phyloP scores from a whole-genome alignment of 192 early-diverging fungal genomes.

The Phlyctochytrium planicorne region DNA sequence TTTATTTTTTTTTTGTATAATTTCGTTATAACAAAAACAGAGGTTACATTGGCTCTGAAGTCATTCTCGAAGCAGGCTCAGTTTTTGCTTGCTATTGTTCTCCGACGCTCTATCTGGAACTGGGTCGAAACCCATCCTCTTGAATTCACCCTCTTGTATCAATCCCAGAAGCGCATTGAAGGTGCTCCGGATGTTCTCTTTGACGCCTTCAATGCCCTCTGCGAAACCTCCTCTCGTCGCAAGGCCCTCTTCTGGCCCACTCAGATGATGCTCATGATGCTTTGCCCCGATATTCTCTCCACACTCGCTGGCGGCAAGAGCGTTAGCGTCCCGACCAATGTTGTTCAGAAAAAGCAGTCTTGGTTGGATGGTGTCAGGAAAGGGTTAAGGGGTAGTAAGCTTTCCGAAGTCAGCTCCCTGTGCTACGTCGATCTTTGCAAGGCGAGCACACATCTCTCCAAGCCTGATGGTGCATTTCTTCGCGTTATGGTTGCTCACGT shows the following conservation, averaged over 20 bases:
- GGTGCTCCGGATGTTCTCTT: slow-evolving; percentile 73
- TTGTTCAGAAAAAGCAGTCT: slow-evolving; percentile 25
- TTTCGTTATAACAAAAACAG: slow-evolving; percentile 16
- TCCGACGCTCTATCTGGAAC: slow-evolving; percentile 86
- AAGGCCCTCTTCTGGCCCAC: slow-evolving; percentile 83
- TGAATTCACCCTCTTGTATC: slow-evolving; percentile 80
- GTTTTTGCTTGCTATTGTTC: slow-evolving; percentile 67
- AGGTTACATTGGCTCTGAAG: slow-evolving; percentile 29
- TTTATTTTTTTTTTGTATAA: slow-evolving; percentile 3
- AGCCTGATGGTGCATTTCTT: slow-evolving; percentile 60
- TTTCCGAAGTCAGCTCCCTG: slow-evolving; percentile 64
- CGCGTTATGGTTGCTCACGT: slow-evolving; percentile 67
- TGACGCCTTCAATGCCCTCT: slow-evolving; percentile 63
- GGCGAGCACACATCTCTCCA: slow-evolving; percentile 66
- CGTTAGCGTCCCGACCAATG: slow-evolving; percentile 4
- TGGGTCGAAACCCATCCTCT: slow-evolving; percentile 86
- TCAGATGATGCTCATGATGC: slow-evolving; percentile 76
- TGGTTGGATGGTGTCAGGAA: slow-evolving; percentile 35
- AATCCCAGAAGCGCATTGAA: slow-evolving; percentile 42
- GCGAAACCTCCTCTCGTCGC: slow-evolving; percentile 61
- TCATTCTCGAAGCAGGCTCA: slow-evolving; percentile 56
- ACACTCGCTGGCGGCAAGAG: slow-evolving; percentile 37
- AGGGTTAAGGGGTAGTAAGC: slow-evolving; percentile 32
- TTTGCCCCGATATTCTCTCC: slow-evolving; percentile 81
- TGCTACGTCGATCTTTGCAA: slow-evolving; percentile 77